Percentiles rank a stretch among this genome's conserved stretches.
phyloP scores from a whole-genome alignment of 306 rosid species.

The Alnus glutinosa region DNA sequence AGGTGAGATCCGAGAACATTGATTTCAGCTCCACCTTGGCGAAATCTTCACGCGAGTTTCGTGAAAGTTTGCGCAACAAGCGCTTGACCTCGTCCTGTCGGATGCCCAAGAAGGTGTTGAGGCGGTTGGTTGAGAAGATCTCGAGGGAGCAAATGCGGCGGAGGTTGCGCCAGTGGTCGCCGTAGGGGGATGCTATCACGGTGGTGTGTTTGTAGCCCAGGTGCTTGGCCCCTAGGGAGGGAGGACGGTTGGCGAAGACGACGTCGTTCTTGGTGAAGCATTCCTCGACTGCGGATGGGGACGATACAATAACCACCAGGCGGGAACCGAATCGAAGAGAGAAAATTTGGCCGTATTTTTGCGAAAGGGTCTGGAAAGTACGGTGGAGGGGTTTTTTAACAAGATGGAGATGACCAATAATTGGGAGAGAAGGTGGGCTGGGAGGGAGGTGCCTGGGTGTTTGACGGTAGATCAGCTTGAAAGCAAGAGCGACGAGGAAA shows the following conservation, averaged over 20 bases:
- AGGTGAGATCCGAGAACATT: slow-evolving; percentile 46
- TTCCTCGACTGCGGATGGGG: slow-evolving; percentile 48
- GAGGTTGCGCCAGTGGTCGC: slow-evolving; percentile 80
- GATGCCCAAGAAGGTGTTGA: slow-evolving; percentile 28
- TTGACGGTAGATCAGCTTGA: slow-evolving; percentile 26
- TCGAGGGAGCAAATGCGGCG: slow-evolving; percentile 67
- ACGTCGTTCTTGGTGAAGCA: slow-evolving; percentile 73
- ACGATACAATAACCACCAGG: slow-evolving; percentile 46
- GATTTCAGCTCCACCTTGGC: slow-evolving; percentile 40
- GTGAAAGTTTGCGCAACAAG: slow-evolving; percentile 32
- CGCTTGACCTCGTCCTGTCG: slow-evolving; percentile 48
- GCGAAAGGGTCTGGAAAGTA: slow-evolving; percentile 33
- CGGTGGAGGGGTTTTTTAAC: slow-evolving; percentile 43
- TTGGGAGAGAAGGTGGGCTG: slow-evolving; percentile 47
- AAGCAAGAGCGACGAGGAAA: slow-evolving; percentile 9
- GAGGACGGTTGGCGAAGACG: slow-evolving; percentile 53
- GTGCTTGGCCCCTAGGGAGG: slow-evolving; percentile 32
- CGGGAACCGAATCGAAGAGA: slow-evolving; percentile 37
- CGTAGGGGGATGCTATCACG: slow-evolving; percentile 37
- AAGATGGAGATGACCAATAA: slow-evolving; percentile 63
- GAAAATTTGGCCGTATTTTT: slow-evolving; percentile 41
- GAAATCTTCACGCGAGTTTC: slow-evolving; percentile 9
- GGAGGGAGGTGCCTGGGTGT: slow-evolving; percentile 50
- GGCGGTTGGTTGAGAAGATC: slow-evolving; percentile 48
- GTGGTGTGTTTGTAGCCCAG: slow-evolving; percentile 45